Conservation (phyloP, 1,139 yeast species). For the Yamadazyma jaroonii region DNA sequence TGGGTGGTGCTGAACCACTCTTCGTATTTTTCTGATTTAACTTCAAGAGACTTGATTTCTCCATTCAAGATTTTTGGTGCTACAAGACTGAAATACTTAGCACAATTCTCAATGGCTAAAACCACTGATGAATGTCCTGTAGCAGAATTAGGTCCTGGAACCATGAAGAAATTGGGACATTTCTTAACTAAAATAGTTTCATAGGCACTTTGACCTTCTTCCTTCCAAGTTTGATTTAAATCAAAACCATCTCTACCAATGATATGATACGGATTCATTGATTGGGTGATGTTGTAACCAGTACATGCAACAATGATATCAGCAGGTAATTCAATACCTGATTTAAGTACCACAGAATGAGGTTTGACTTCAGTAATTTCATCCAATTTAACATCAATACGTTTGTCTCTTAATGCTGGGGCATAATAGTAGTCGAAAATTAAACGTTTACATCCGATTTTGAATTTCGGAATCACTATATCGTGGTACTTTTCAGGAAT, state of each 20-base stretch:
- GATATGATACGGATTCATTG: slow-evolving; percentile 20
- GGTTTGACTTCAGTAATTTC: slow-evolving; percentile 27
- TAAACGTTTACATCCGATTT: slow-evolving; percentile 44
- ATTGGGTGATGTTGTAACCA: slow-evolving; percentile 30
- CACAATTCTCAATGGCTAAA: slow-evolving; percentile 39
- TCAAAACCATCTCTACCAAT: slow-evolving; percentile 27
- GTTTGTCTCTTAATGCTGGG: slow-evolving; percentile 31
- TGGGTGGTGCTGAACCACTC: slow-evolving; percentile 35
- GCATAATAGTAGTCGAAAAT: slow-evolving; percentile 39
- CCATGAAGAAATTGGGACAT: slow-evolving; percentile 34
- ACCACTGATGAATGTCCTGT: slow-evolving; percentile 47
- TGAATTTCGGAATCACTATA: slow-evolving; percentile 34
- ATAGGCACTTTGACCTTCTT: slow-evolving; percentile 36
- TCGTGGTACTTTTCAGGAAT: slow-evolving; percentile 37
- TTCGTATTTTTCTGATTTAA: slow-evolving; percentile 32
- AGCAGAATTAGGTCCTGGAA: slow-evolving; percentile 44
- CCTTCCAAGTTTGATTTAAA: slow-evolving; percentile 23
- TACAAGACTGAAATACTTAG: slow-evolving; percentile 23
- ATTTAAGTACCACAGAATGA: slow-evolving; percentile 27
- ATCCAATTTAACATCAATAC: slow-evolving; percentile 25
- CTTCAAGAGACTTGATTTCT: slow-evolving; percentile 26
- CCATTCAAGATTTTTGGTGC: slow-evolving; percentile 30
- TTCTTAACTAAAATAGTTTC: slow-evolving; percentile 32
- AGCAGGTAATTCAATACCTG: slow-evolving; percentile 29
- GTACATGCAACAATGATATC: slow-evolving; percentile 47